Evolutionary conservation across 257 asterid genomes (phyloP).

Genomic region (Parsonsia alboflavescens): DNA sequence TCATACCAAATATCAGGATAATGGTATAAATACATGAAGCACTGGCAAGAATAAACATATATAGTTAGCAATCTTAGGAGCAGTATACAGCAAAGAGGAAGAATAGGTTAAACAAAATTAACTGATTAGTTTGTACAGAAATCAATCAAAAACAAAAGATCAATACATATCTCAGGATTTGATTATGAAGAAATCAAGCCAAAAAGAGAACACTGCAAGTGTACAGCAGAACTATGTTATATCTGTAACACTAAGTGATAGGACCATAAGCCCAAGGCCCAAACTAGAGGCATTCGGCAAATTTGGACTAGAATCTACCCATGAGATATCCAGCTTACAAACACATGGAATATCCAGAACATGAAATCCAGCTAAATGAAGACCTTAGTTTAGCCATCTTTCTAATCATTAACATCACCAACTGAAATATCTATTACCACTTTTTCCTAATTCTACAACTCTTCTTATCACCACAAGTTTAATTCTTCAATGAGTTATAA

Average conservation of each 20-base stretch:
- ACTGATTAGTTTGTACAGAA: background rate
- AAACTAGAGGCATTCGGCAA: background rate
- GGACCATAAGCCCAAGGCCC: background rate
- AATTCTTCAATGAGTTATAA: too few species aligned
- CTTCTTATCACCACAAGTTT: too few species aligned
- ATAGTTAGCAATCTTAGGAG: slow-evolving; percentile 20
- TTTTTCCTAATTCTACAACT: too few species aligned
- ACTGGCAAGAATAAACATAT: slow-evolving; percentile 43
- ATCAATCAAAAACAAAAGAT: background rate
- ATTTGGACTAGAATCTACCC: background rate
- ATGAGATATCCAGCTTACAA: too few species aligned
- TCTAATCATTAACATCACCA: too few species aligned
- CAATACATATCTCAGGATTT: background rate
- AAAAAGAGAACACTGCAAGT: background rate
- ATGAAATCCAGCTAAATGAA: too few species aligned
- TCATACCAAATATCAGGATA: slow-evolving; percentile 98
- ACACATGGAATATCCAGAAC: too few species aligned
- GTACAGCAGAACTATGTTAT: background rate
- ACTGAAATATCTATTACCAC: too few species aligned
- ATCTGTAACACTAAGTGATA: background rate
- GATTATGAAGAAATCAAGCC: background rate
- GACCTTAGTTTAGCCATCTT: too few species aligned
- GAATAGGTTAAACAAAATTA: background rate
- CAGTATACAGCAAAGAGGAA: background rate
- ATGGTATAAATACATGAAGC: slow-evolving; percentile 95